Percentiles rank a stretch among this genome's conserved stretches.
Evolutionary conservation across 257 asterid genomes (phyloP).

Genomic region (Penstemon eatonii): DNA sequence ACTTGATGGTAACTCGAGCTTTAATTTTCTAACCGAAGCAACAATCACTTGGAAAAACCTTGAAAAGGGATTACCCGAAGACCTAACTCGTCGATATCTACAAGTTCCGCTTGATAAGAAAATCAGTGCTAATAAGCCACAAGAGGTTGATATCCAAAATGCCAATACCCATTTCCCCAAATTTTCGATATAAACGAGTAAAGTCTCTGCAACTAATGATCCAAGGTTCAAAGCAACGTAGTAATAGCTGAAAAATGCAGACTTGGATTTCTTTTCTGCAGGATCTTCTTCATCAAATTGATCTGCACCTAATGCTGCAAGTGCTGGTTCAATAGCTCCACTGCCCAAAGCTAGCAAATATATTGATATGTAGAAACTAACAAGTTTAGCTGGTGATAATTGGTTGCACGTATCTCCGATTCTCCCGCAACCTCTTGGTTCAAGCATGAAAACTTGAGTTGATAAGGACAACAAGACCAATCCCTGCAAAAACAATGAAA

Average conservation of each 20-base stretch:
- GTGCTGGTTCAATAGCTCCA: slow-evolving; percentile 87
- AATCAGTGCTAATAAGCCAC: slow-evolving; percentile 57
- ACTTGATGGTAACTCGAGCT: slow-evolving; percentile 39
- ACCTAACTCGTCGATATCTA: slow-evolving; percentile 57
- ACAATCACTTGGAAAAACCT: slow-evolving; percentile 68
- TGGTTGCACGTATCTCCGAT: slow-evolving; percentile 49
- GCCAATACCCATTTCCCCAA: slow-evolving; percentile 74
- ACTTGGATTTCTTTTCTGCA: slow-evolving; percentile 60
- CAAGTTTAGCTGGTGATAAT: slow-evolving; percentile 51
- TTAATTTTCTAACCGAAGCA: slow-evolving; percentile 60
- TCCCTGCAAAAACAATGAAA: slow-evolving; percentile 44
- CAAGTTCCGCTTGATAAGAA: slow-evolving; percentile 55
- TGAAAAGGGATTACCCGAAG: slow-evolving; percentile 65
- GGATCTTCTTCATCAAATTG: slow-evolving; percentile 77
- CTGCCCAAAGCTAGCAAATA: slow-evolving; percentile 81
- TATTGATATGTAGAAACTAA: slow-evolving; percentile 59
- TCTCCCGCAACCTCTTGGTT: slow-evolving; percentile 72
- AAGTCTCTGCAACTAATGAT: slow-evolving; percentile 70
- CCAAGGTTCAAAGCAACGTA: slow-evolving; percentile 79
- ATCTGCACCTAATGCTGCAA: slow-evolving; percentile 80
- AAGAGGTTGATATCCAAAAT: slow-evolving; percentile 77
- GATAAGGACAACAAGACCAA: slow-evolving; percentile 59
- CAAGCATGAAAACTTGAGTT: slow-evolving; percentile 65
- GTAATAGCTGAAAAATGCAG: slow-evolving; percentile 65
- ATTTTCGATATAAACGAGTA: slow-evolving; percentile 62